phyloP scores from a whole-genome alignment of 371 early-diverging fungal genomes.

The Mucor indicus region DNA sequence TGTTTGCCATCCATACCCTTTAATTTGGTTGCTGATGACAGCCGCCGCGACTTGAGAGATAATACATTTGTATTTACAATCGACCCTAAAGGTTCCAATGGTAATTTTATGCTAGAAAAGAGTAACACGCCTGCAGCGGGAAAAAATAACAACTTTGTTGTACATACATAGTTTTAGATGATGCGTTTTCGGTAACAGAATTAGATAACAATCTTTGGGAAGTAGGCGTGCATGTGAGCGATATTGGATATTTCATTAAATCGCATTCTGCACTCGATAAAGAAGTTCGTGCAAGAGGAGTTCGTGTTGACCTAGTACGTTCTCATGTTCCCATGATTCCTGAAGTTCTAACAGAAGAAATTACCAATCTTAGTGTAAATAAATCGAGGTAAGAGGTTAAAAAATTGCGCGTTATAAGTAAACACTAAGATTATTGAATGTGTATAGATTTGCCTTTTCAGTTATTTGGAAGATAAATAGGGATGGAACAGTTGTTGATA shows the following conservation, averaged over 20 bases:
- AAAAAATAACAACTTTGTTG: not conserved
- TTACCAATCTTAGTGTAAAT: slow-evolving; percentile 29
- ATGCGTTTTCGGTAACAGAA: slow-evolving; percentile 78
- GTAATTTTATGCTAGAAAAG: not conserved
- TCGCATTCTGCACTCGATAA: slow-evolving; percentile 83
- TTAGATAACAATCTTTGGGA: slow-evolving; percentile 74
- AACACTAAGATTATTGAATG: not conserved
- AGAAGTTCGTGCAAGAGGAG: slow-evolving; percentile 88
- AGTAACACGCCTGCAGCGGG: too few relatives aligned
- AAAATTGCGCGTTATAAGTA: too few relatives aligned
- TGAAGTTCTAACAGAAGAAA: slow-evolving; percentile 61
- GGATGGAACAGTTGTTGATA: slow-evolving; percentile 65
- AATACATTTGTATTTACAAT: slow-evolving; percentile 5
- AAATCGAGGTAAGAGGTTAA: slow-evolving; percentile 30
- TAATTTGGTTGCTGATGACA: slow-evolving; percentile 43
- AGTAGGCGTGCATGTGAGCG: slow-evolving; percentile 98
- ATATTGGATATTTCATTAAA: slow-evolving; percentile 95
- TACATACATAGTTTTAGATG: not conserved
- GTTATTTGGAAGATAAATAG: slow-evolving; percentile 82
- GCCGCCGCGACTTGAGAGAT: slow-evolving; percentile 66
- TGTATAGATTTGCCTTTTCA: slow-evolving; percentile 75
- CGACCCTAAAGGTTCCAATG: slow-evolving; percentile 11
- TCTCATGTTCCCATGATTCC: slow-evolving; percentile 98
- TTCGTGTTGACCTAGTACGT: slow-evolving; percentile 91
- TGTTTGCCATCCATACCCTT: slow-evolving; percentile 53